Evolutionary conservation across 495 filamentous ascomycete species (phyloP).

Genomic region (Bryoglossum gracile): DNA sequence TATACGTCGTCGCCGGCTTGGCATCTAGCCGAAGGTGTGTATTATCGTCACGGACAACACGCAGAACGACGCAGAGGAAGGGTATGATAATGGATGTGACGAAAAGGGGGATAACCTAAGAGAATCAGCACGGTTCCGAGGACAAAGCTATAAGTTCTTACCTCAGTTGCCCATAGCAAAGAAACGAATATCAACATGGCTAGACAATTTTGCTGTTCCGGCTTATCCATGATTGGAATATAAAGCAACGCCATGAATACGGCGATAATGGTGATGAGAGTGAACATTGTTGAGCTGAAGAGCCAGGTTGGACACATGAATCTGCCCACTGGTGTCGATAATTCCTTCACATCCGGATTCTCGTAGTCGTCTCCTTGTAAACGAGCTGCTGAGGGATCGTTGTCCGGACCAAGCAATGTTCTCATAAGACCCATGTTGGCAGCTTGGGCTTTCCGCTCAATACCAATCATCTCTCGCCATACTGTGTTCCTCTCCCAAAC

Average conservation of each 20-base stretch:
- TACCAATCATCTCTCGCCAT: constrained; percentile 97
- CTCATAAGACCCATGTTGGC: constrained; percentile 77
- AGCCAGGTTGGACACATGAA: constrained; percentile 74
- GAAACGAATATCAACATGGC: constrained; percentile 92
- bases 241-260: constrained; percentile 67
- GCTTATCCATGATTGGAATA: constrained; percentile 69
- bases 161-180: constrained; percentile 94
- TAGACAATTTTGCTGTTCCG: constrained; percentile 92
- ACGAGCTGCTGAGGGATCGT: constrained; percentile 58
- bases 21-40: constrained; percentile 62
- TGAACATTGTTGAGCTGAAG: constrained; percentile 70
- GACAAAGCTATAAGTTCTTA: constrained; percentile 30
- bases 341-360: constrained; percentile 48
- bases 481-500: constrained; percentile 99
- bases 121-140: constrained; percentile 1
- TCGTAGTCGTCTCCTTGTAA: constrained; percentile 79
- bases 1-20: constrained; percentile 67
- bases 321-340: constrained; percentile 74
- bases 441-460: constrained; percentile 92
- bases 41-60: constrained; percentile 71
- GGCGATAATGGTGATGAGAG: constrained; percentile 59
- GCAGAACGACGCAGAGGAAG: constrained; percentile 82
- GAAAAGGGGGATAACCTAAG: constrained; percentile 87
- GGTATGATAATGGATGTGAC: constrained; percentile 92
- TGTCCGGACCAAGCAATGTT: constrained; percentile 70